Evolutionary conservation across 257 asterid species (phyloP).

Genomic region (Misopates orontium): DNA sequence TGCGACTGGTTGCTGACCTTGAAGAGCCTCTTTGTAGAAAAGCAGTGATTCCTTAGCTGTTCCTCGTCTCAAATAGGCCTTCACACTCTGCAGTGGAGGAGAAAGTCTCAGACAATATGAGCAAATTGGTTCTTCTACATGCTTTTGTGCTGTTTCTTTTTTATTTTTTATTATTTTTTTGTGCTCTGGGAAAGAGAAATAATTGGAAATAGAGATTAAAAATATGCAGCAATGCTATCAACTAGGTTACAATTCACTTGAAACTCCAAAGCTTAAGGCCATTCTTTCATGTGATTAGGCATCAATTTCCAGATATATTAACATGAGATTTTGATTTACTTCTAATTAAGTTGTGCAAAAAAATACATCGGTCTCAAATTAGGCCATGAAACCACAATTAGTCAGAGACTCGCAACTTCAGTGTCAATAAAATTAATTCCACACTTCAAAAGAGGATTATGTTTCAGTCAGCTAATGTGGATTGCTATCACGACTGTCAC

Average conservation of each 20-base stretch:
- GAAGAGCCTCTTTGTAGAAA: conserved; percentile 75
- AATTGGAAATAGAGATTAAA: neutral
- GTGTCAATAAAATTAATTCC: conserved; percentile 1
- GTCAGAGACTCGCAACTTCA: neutral
- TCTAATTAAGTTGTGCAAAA: neutral
- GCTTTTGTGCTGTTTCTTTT: conserved; percentile 20
- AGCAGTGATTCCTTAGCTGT: conserved; percentile 73
- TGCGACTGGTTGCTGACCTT: conserved; percentile 47
- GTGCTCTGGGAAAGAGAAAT: conserved; percentile 9
- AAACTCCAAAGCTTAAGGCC: neutral
- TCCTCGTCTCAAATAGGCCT: conserved; percentile 83
- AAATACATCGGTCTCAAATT: neutral
- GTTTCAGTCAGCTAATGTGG: neutral
- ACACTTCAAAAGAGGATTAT: neutral
- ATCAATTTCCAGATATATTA: too few species aligned
- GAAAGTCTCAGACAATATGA: conserved; percentile 6
- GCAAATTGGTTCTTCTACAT: neutral
- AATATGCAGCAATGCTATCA: neutral
- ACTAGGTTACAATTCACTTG: conserved; percentile 1
- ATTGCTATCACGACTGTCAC: neutral
- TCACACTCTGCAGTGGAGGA: conserved; percentile 55
- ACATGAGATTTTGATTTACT: neutral
- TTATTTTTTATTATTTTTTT: neutral
- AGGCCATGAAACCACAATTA: neutral
- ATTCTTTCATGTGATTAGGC: neutral